These are phyloP conservation scores for Scutellaria minor DNA, from an alignment of 257 asterid species.

Conservation along the genomic window DNA sequence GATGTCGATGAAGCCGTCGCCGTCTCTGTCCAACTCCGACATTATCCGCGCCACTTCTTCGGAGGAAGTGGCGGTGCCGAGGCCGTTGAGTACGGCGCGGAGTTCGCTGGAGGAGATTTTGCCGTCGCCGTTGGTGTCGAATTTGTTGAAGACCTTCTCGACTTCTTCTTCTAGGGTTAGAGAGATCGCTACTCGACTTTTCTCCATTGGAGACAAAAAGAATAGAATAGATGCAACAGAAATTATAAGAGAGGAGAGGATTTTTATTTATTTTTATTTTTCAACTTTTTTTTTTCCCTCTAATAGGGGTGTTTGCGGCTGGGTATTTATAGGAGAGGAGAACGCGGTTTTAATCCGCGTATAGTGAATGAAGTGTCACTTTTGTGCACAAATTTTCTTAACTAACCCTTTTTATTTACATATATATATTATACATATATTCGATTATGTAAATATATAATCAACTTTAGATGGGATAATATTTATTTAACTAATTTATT, in stretches of 20 bases:
- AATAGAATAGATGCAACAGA: neutral
- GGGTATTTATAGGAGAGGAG: no score
- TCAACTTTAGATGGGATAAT: no score
- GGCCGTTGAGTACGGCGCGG: conserved; percentile 36
- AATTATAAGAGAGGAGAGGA: neutral
- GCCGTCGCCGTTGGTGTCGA: conserved; percentile 52
- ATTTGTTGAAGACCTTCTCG: conserved; percentile 45
- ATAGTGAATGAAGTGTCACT: no score
- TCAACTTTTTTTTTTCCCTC: no score
- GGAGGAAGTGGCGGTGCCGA: conserved; percentile 55
- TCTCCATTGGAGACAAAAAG: conserved; percentile 32
- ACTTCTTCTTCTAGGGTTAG: conserved; percentile 43
- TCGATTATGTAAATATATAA: no score
- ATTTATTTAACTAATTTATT: no score
- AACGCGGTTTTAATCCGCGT: no score
- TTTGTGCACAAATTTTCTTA: no score
- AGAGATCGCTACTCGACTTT: conserved; percentile 9
- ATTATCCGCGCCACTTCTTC: conserved; percentile 67
- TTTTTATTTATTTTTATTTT: neutral
- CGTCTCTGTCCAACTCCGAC: conserved; percentile 81
- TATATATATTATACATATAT: no score
- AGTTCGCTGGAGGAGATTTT: conserved; percentile 42
- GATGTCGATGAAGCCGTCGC: conserved; percentile 86
- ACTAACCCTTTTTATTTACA: no score
- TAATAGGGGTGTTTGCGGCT: neutral